Evolutionary conservation across 306 rosid species (phyloP).

Genomic region (Dryas octopetala): DNA sequence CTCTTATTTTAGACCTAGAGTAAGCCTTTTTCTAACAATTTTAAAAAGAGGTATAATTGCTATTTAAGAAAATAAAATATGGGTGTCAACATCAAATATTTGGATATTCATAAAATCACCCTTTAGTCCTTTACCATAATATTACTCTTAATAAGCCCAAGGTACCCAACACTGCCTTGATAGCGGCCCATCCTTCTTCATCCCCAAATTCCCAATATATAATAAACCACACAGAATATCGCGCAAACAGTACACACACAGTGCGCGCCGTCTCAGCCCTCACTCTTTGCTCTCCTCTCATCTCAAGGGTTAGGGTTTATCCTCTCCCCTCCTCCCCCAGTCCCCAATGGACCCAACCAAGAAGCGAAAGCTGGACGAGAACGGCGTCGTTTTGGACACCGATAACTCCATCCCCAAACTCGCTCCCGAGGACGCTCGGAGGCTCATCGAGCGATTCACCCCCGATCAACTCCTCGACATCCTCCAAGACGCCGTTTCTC

Average conservation of each 20-base stretch:
- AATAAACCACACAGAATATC: background rate
- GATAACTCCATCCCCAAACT: slow-evolving; percentile 27
- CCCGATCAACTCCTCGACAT: slow-evolving; percentile 71
- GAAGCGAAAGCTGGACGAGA: slow-evolving; percentile 88
- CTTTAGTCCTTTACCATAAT: too few species aligned
- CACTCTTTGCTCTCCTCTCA: background rate
- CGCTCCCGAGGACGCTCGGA: slow-evolving; percentile 68
- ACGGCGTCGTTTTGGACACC: slow-evolving; percentile 44
- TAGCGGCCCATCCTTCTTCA: background rate
- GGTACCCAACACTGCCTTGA: background rate
- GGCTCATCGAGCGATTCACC: slow-evolving; percentile 71
- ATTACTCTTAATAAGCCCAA: background rate
- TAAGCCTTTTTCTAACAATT: too few species aligned
- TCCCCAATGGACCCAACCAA: slow-evolving; percentile 63
- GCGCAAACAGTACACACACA: background rate
- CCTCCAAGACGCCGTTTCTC: slow-evolving; percentile 65
- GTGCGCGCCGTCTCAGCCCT: background rate
- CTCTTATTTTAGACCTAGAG: too few species aligned
- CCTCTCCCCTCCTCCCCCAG: background rate
- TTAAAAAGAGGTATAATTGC: too few species aligned
- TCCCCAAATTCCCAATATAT: background rate
- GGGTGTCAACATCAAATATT: too few species aligned
- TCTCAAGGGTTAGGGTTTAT: slow-evolving; percentile 54
- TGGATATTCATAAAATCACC: too few species aligned
- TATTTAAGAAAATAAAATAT: too few species aligned